Conservation (phyloP, 169 alveolate genomes). For the Ichthyophthirius multifiliis region DNA sequence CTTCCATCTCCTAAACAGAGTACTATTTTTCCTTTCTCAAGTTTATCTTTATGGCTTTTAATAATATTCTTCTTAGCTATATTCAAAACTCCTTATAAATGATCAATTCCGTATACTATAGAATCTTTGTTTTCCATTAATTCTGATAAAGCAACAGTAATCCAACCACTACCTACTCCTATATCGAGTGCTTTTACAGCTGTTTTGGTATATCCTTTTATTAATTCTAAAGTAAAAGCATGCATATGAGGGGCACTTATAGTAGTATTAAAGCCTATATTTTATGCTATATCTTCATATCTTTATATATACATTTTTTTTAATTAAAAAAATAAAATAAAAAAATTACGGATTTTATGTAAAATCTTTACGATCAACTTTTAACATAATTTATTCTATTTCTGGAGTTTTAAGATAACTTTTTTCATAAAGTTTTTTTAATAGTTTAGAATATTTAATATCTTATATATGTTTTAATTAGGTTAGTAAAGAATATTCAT, state of each 20-base stretch:
- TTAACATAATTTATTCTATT: conserved; percentile 34
- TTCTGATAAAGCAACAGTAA: conserved; percentile 51
- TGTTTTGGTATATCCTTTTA: conserved; percentile 12
- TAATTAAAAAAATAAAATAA: too few species aligned
- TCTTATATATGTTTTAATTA: neutral
- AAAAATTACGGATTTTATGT: conserved; percentile 11
- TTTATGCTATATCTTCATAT: conserved; percentile 54
- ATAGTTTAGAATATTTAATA: neutral
- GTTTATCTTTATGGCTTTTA: conserved; percentile 40
- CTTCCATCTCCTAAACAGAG: conserved; percentile 67
- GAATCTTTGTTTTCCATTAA: conserved; percentile 48
- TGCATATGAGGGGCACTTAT: conserved; percentile 80
- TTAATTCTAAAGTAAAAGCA: conserved; percentile 50
- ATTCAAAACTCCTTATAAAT: conserved; percentile 51
- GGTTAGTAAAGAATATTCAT: neutral
- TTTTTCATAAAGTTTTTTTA: neutral
- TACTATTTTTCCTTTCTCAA: conserved; percentile 33
- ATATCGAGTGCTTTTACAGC: conserved; percentile 53
- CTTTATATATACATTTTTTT: neutral
- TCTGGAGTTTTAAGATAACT: conserved; percentile 2
- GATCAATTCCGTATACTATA: conserved; percentile 61
- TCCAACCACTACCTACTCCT: conserved; percentile 71
- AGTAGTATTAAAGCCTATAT: conserved; percentile 61
- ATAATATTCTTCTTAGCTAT: conserved; percentile 48
- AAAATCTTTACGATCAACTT: conserved; percentile 52